These are phyloP conservation scores for Chaetomium strumarium DNA, from an alignment of 2,329 filamentous ascomycete genomes.

Conservation along the genomic window DNA sequence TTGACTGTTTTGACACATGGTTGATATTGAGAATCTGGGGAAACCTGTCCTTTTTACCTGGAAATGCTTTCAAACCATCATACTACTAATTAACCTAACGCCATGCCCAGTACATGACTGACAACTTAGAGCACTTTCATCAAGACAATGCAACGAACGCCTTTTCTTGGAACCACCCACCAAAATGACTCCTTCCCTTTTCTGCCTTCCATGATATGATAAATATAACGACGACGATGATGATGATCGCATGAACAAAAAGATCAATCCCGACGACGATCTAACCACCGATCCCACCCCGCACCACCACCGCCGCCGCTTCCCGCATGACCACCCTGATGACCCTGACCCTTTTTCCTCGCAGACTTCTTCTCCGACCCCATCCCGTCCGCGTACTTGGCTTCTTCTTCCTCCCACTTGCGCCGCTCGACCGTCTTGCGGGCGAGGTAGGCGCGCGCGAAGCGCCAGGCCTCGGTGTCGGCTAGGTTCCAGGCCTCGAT, in stretches of 20 bases:
- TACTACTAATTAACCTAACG: no score
- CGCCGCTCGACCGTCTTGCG: slow-evolving; percentile 56
- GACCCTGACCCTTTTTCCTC: slow-evolving; percentile 17
- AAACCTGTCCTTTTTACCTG: no score
- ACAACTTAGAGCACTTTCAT: no score
- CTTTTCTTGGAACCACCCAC: no score
- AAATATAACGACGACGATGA: neutral
- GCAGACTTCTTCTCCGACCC: slow-evolving; percentile 41
- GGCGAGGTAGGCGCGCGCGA: slow-evolving; percentile 62
- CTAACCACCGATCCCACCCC: slow-evolving; percentile 10
- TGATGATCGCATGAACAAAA: neutral
- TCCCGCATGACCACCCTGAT: no score
- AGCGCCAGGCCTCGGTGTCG: slow-evolving; percentile 73
- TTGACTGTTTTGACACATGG: no score
- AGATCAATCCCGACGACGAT: slow-evolving; percentile 3
- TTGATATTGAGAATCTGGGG: no score
- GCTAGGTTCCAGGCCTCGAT: slow-evolving; percentile 64
- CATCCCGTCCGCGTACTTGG: slow-evolving; percentile 56
- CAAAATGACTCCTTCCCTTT: no score
- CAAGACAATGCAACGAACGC: no score
- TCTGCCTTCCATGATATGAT: neutral
- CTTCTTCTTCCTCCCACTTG: slow-evolving; percentile 66
- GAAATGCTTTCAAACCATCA: no score
- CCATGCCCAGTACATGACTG: no score
- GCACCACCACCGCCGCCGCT: neutral